phyloP scores from a whole-genome alignment of 108 stramenopile genomes.

The Pseudonitzschia multistriata region DNA sequence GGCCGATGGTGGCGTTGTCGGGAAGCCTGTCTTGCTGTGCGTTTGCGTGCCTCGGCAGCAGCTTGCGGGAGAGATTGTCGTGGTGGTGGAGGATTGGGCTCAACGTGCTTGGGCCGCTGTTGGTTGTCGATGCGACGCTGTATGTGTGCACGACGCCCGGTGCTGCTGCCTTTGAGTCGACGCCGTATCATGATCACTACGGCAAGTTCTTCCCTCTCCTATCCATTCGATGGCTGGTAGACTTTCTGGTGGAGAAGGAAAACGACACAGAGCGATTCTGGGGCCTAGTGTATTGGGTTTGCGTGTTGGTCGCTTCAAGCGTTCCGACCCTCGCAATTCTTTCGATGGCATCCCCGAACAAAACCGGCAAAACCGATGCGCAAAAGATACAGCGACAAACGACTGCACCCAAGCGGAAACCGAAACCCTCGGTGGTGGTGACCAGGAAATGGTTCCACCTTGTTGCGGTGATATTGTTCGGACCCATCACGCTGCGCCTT shows the following conservation, averaged over 20 bases:
- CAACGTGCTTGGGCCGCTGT: background rate
- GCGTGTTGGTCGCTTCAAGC: conserved; percentile 8
- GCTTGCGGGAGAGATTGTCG: background rate
- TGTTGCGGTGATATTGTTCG: conserved; percentile 69
- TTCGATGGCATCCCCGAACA: background rate
- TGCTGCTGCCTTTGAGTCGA: background rate
- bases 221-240: conserved; percentile 27
- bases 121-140: background rate
- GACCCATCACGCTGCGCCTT: conserved; percentile 50
- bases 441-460: conserved; percentile 84
- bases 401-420: background rate
- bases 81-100: conserved; percentile 1
- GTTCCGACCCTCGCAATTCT: conserved; percentile 9
- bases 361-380: background rate
- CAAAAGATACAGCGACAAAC: background rate
- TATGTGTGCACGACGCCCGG: background rate
- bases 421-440: conserved; percentile 36
- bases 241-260: conserved; percentile 21
- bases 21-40: conserved; percentile 7
- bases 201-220: conserved; percentile 8
- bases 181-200: background rate
- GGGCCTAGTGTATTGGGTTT: conserved; percentile 28
- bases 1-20: background rate
- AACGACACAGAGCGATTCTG: conserved; percentile 10
- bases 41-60: conserved; percentile 4